Evolutionary conservation across 176 grass and related monocot species (phyloP).

Genomic region (Oryza coarctata): DNA sequence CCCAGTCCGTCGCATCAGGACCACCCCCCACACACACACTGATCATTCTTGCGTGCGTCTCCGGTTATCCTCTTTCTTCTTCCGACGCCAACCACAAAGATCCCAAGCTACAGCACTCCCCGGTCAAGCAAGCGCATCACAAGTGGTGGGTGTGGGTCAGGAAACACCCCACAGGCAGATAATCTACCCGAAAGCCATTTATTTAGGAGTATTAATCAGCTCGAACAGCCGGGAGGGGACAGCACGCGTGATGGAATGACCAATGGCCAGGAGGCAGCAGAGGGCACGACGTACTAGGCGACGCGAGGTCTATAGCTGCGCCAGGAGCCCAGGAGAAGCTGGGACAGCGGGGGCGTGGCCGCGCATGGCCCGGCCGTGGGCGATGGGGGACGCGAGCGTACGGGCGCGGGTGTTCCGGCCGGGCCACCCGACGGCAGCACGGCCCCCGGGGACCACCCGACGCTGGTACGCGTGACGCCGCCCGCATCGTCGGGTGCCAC

Average conservation of each 20-base stretch:
- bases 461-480: too few relatives aligned
- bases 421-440: slow-evolving; percentile 28
- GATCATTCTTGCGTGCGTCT: not conserved
- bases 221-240: too few relatives aligned
- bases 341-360: not conserved
- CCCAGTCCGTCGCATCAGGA: not conserved
- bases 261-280: not conserved
- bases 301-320: not conserved
- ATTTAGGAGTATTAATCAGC: not conserved
- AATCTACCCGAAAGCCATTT: not conserved
- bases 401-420: not conserved
- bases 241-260: not conserved
- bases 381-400: not conserved
- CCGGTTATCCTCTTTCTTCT: not conserved
- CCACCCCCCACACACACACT: not conserved
- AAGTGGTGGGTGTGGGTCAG: not conserved
- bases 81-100: not conserved
- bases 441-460: not conserved
- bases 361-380: too few relatives aligned
- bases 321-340: not conserved
- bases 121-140: not conserved
- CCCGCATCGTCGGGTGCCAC: too few relatives aligned
- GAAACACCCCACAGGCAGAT: too few relatives aligned
- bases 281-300: not conserved
- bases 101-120: too few relatives aligned